Base-by-base conservation (phyloP, 2,329 filamentous ascomycete species). In the Exophiala mesophila region DNA sequence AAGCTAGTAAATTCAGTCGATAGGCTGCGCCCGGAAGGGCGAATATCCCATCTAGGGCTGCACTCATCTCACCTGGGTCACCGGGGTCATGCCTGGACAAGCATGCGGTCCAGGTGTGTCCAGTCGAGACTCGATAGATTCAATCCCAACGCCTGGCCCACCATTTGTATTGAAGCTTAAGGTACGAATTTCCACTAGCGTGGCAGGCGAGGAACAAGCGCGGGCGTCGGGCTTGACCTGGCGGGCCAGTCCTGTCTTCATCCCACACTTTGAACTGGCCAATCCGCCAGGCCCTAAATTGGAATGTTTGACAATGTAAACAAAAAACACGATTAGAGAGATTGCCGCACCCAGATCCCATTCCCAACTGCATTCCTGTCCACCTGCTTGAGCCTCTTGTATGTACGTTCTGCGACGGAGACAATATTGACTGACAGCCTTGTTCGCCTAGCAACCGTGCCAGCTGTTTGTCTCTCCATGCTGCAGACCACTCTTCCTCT, bases 121-220 rank as follows among this genome's bases (percentile, higher is more conserved):
- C 26, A 48, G 28, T 30, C 32, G 38, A 28, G 13, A n/a, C n/a
- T 41, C 45, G 44, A 33, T 41, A 51, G 41, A 51, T 51, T 51
- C 48, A 51, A 48, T 48, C 43, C 48, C 47, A 45, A 44, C 30
- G 32, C 28, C 10, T 35, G 44, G 36, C 32, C 48, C 48, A 51
- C 48, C 43, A 26, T 48, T 51, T 48, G 44, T 26, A 48, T 51
- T 50, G 21, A 48, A 47, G 45, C 47, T 44, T 47, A 44, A 45
- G 33, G 34, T 29, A 18, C 36, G 42, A 54, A 49, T 52, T 47
- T 52, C 49, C 50, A 50, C 52, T 50, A 49, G 44, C 44, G 33
- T 23, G 48, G 34, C 45, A 47, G 48, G 38, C 44, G 48, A 50
- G 38, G 28, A 21, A 50, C 47, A 50, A 50, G 47, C 44, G 44